phyloP scores from a whole-genome alignment of 2,329 filamentous ascomycete genomes.

The Lecanicillium sp. region DNA sequence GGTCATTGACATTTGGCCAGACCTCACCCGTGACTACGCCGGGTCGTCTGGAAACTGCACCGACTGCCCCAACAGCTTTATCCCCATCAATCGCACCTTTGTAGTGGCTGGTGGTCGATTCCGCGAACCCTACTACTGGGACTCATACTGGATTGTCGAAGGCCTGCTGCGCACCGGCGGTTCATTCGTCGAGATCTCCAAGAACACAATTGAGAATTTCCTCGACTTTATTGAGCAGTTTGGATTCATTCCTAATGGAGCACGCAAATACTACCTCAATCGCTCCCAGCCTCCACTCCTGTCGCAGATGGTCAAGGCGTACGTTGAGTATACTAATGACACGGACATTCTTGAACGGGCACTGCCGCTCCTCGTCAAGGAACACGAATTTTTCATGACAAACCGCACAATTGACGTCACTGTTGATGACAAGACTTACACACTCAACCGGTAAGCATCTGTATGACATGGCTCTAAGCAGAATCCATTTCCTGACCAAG shows the following conservation, averaged over 20 bases:
- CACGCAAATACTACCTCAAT: constrained; percentile 60
- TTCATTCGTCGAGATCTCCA: constrained; percentile 53
- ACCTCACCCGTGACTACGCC: constrained; percentile 53
- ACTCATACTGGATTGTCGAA: constrained; percentile 62
- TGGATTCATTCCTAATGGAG: constrained; percentile 62
- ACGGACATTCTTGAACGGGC: constrained; percentile 52
- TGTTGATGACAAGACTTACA: constrained; percentile 38
- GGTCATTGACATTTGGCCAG: constrained; percentile 63
- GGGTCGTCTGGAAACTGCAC: constrained; percentile 44
- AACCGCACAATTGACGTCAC: constrained; percentile 52
- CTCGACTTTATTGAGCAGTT: constrained; percentile 56
- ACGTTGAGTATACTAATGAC: constrained; percentile 58
- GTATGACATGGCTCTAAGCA: not conserved
- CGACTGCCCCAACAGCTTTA: constrained; percentile 56
- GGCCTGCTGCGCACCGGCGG: constrained; percentile 58
- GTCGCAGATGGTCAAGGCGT: constrained; percentile 57
- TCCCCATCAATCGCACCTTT: constrained; percentile 59
- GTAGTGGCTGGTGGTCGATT: constrained; percentile 67
- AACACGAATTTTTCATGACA: constrained; percentile 54
- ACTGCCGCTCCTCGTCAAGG: constrained; percentile 53
- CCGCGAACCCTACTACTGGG: constrained; percentile 65
- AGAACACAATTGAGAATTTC: constrained; percentile 64
- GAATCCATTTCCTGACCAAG: not conserved
- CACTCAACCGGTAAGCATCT: constrained; percentile 43
- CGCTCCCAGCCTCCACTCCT: constrained; percentile 60